Percentiles rank a stretch among this genome's conserved stretches.
Conservation (phyloP, 116 monocot genomes). For the Posidonia oceanica region DNA sequence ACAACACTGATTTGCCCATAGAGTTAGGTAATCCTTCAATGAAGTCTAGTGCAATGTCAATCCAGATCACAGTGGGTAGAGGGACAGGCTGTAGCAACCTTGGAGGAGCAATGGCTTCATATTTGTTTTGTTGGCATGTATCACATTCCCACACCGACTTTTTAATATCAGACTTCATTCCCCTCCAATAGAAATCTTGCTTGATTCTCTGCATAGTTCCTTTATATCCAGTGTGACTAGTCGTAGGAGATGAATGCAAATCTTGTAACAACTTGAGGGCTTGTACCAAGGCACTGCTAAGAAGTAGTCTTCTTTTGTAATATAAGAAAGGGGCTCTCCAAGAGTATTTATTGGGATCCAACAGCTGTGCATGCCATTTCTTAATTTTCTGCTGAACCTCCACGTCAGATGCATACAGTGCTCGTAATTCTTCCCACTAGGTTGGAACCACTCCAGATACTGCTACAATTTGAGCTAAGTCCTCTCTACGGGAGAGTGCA, state of each 20-base stretch:
- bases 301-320: no score
- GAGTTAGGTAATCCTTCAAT: background rate
- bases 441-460: no score
- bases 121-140: slow-evolving; percentile 1
- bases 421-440: no score
- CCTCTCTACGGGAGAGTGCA: background rate
- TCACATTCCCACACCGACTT: background rate
- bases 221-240: background rate
- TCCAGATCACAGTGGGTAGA: background rate
- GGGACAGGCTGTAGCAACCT: slow-evolving; percentile 2
- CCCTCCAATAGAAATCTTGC: no score
- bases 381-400: no score
- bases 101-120: background rate
- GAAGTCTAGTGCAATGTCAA: slow-evolving; percentile 3
- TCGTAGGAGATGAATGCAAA: background rate
- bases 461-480: background rate
- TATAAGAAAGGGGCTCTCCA: no score
- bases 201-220: no score
- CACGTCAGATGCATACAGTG: no score
- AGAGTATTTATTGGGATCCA: no score
- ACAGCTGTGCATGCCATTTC: no score
- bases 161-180: background rate
- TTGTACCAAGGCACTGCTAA: no score
- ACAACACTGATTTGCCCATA: background rate
- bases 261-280: slow-evolving; percentile 2